Evolutionary conservation across 1,139 yeast genomes (phyloP), one percentile per base, ranked within the genome.

Genomic region (Hyphopichia burtonii): DNA sequence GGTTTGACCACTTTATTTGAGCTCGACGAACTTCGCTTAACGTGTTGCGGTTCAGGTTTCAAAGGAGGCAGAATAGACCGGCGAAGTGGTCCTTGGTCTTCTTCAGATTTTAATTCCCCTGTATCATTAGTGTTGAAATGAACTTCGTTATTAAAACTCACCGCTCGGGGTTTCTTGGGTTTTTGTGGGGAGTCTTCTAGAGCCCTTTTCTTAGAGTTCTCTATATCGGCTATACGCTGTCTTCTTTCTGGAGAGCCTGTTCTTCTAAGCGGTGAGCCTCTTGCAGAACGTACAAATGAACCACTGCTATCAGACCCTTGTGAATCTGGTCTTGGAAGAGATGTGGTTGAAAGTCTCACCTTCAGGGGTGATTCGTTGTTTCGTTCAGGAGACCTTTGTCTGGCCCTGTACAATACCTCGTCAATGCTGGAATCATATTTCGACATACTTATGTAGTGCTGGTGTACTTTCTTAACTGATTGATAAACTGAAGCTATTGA

Each of bases 201-300:
- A 18, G 35, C 31, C 42, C 40, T 30, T 50, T 44, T 28, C 41
- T 45, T 37, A 36, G 35, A 44, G 35, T 45, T 46, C 44, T 67
- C 74, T 27, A 66, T 51, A 39, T 65, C 63, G 27, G 48, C 52
- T 16, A 68, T 68, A 37, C 56, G 54, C 39, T 54, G 58, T 34
- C 74, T 52, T 35, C 73, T 50, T 23, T 56, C 54, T 0, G 74
- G 74, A 0, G 73, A 66, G 3, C 74, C 74, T 39, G 71, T 66
- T 43, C 64, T 56, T 46, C 67, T 58, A 17, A 63, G 51, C 2
- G 71, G 68, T 1, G 69, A 63, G 34, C 50, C 36, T 20, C 23
- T 20, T 6, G 40, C 36, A 2, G 17, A 25, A 31, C 23, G 23
- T 20, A 36, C 31, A 34, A 35, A 33, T 12, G 39, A 11, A 18